Evolutionary conservation across 306 rosid genomes (phyloP).

Genomic region (Sindora glabra): DNA sequence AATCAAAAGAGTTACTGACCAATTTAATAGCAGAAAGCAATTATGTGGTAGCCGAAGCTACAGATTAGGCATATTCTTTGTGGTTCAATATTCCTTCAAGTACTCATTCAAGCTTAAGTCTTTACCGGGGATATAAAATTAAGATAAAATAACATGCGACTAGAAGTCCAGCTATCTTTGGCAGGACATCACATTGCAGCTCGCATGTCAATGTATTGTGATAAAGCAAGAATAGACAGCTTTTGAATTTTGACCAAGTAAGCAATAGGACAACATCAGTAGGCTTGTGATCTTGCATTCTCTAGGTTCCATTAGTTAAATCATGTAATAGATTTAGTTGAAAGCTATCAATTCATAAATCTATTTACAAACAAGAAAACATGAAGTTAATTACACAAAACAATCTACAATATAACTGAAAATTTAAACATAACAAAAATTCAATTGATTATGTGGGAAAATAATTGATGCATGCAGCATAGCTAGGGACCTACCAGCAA

Average conservation of each 20-base stretch:
- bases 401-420: not conserved
- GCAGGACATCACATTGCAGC: not conserved
- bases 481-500: conserved; percentile 69
- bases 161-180: not conserved
- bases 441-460: conserved; percentile 2
- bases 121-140: not conserved
- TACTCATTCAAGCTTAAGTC: not conserved
- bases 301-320: conserved; percentile 4
- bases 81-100: not conserved
- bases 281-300: conserved; percentile 6
- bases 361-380: not conserved
- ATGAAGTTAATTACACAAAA: not conserved
- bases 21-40: not conserved
- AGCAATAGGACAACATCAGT: conserved; percentile 7
- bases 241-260: conserved; percentile 2
- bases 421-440: not conserved
- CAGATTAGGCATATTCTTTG: not conserved
- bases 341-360: conserved; percentile 1
- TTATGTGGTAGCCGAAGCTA: not conserved
- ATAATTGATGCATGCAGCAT: conserved; percentile 18
- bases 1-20: not conserved
- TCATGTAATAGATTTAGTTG: not conserved
- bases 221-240: conserved; percentile 5
- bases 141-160: not conserved
- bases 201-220: not conserved